These are phyloP conservation scores for Diplocarpon mali DNA, from an alignment of 2,329 filamentous ascomycete species.

Conservation along the genomic window DNA sequence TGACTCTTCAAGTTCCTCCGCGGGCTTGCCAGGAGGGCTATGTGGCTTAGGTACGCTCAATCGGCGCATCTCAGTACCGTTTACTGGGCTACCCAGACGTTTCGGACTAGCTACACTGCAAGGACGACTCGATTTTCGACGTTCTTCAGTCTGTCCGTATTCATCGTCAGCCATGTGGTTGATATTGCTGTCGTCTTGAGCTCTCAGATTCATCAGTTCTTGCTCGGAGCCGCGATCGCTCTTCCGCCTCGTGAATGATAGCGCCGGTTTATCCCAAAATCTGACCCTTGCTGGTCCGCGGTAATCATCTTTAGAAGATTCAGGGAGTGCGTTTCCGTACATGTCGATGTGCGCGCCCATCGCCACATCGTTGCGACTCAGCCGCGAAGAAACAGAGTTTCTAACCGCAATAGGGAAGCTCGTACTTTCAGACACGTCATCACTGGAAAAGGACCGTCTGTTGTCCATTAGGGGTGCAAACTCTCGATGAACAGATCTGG, in stretches of 20 bases:
- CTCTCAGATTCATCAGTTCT: conserved; percentile 5
- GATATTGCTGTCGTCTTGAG: not conserved
- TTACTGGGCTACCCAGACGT: not conserved
- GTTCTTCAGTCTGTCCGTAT: conserved; percentile 28
- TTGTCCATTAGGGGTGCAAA: conserved; percentile 37
- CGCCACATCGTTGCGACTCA: conserved; percentile 2
- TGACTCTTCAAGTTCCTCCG: not conserved
- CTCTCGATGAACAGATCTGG: conserved; percentile 48
- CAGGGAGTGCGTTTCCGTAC: conserved; percentile 4
- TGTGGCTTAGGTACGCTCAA: not conserved
- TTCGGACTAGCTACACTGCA: not conserved
- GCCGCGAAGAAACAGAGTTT: not conserved
- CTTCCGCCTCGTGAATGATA: conserved; percentile 1
- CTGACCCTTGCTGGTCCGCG: conserved; percentile 6
- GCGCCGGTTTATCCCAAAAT: conserved; percentile 7
- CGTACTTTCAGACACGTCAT: too few species aligned
- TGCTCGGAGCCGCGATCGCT: conserved; percentile 13
- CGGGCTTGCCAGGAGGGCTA: not conserved
- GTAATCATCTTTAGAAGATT: not conserved
- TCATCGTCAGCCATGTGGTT: not conserved
- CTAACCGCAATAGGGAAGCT: not conserved
- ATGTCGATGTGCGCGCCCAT: conserved; percentile 6
- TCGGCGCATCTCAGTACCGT: not conserved
- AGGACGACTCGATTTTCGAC: not conserved
- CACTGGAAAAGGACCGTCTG: too few species aligned